phyloP scores from a whole-genome alignment of 176 grass and related monocot species.

The Dendrocalamus sinicus region DNA sequence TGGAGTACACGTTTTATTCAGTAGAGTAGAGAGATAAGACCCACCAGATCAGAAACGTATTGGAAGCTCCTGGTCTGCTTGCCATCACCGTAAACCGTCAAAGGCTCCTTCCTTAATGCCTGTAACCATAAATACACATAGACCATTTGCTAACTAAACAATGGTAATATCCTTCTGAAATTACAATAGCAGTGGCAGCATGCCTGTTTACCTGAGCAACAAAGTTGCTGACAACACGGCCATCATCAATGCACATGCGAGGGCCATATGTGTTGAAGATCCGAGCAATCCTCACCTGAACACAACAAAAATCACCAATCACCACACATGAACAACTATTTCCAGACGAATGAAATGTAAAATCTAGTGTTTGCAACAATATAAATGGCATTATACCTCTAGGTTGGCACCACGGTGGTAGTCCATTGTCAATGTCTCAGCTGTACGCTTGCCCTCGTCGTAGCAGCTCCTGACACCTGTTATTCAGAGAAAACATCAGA shows the following conservation, averaged over 20 bases:
- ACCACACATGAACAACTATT: constrained; percentile 6
- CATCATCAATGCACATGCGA: constrained; percentile 96
- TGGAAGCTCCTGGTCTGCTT: constrained; percentile 98
- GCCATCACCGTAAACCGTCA: constrained; percentile 94
- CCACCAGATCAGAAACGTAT: constrained; percentile 91
- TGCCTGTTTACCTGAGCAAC: constrained; percentile 73
- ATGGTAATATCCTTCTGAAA: not conserved
- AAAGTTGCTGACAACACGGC: constrained; percentile 95
- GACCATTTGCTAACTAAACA: constrained; percentile 30
- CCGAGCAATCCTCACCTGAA: constrained; percentile 81
- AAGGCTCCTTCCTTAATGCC: constrained; percentile 83
- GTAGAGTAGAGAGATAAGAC: constrained; percentile 4
- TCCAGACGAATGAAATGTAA: constrained; percentile 4
- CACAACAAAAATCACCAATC: constrained; percentile 9
- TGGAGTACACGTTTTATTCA: not conserved
- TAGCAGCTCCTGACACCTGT: constrained; percentile 93
- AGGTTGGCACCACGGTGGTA: constrained; percentile 90
- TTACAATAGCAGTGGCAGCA: too few relatives aligned
- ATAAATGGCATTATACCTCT: constrained; percentile 50
- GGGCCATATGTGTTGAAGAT: constrained; percentile 95
- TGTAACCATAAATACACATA: constrained; percentile 32
- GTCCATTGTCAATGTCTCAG: constrained; percentile 95
- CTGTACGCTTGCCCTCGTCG: constrained; percentile 85
- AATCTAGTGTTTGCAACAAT: constrained; percentile 20
- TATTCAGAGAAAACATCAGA: constrained; percentile 23